Conservation (phyloP, 1,139 yeast genomes). For the Yamadazyma dendronema region DNA sequence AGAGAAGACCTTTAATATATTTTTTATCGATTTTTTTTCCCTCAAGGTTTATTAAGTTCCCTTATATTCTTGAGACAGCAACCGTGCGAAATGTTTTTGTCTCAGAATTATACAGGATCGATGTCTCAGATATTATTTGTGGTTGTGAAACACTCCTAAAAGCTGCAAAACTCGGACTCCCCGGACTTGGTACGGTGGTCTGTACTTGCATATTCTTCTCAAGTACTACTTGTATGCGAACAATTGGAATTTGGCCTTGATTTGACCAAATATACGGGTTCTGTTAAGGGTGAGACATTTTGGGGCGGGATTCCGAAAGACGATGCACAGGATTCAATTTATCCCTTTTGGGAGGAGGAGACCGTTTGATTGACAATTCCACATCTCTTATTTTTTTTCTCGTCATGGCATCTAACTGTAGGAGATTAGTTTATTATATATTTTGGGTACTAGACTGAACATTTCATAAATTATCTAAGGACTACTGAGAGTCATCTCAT, state of each 20-base stretch:
- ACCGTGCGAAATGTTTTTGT: constrained; percentile 6
- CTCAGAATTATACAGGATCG: constrained; percentile 14
- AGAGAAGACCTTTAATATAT: background rate
- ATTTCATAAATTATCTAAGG: no score
- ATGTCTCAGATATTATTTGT: constrained; percentile 13
- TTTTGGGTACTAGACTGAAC: no score
- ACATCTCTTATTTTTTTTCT: background rate
- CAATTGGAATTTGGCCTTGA: no score
- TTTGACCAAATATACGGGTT: no score
- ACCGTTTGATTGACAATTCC: background rate
- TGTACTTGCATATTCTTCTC: no score
- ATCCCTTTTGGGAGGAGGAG: background rate
- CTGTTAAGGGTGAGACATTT: no score
- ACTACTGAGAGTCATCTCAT: background rate
- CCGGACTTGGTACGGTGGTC: no score
- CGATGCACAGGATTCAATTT: background rate
- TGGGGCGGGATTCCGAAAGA: background rate
- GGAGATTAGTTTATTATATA: no score
- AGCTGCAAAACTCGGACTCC: no score
- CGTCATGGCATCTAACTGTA: no score
- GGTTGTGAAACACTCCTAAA: background rate
- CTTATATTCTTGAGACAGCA: constrained; percentile 2
- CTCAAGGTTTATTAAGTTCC: constrained; percentile 1
- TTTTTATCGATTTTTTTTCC: background rate
- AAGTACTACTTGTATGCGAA: no score